These are phyloP conservation scores for Copromyces sp. DNA, from an alignment of 495 filamentous ascomycete genomes.

Conservation along the genomic window DNA sequence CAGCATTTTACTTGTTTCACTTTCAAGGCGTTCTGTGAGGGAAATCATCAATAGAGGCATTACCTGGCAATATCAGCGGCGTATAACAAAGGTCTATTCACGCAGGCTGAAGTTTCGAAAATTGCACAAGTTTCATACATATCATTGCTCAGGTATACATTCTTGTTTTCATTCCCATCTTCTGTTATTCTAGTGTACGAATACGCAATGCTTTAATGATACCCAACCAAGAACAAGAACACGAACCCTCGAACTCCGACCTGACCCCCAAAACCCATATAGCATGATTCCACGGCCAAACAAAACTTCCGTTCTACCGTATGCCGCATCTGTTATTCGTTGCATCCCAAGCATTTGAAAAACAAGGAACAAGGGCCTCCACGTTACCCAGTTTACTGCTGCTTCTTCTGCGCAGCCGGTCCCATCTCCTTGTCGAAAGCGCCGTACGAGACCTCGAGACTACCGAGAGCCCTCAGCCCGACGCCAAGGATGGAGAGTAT, in stretches of 20 bases:
- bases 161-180: background rate
- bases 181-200: background rate
- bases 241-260: background rate
- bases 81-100: background rate
- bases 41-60: background rate
- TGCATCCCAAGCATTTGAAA: background rate
- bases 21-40: slow-evolving; percentile 1
- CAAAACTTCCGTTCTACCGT: background rate
- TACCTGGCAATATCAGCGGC: background rate
- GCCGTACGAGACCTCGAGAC: slow-evolving; percentile 79
- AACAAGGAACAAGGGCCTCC: background rate
- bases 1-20: background rate
- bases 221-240: background rate
- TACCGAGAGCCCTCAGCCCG: slow-evolving; percentile 62
- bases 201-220: background rate
- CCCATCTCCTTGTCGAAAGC: slow-evolving; percentile 97
- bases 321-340: background rate
- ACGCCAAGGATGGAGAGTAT: slow-evolving; percentile 68
- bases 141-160: background rate
- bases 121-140: background rate
- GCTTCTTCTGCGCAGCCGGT: slow-evolving; percentile 75
- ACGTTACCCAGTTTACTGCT: slow-evolving; percentile 34
- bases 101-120: background rate
- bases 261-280: background rate
- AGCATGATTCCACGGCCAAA: background rate